A percentile compares a stretch with the other conserved stretches of the same genome.
Conservation (phyloP, 2,329 filamentous ascomycete genomes). For the Aspergillus novofumigatus region DNA sequence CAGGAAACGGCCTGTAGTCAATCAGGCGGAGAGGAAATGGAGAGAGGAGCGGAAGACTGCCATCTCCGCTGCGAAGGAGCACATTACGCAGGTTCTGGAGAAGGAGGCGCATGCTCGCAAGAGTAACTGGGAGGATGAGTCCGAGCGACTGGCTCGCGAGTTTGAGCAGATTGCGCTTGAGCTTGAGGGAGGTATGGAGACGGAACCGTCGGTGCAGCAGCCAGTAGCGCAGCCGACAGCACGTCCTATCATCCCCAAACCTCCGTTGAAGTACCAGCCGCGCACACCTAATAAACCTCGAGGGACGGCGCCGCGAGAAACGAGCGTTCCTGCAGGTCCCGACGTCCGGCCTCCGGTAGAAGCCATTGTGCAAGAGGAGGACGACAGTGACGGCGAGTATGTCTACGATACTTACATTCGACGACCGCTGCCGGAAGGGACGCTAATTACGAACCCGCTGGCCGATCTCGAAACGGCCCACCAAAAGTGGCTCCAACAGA, state of each 20-base stretch:
- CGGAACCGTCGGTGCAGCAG: background rate
- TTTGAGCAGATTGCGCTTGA: constrained; percentile 42
- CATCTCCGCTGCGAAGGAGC: constrained; percentile 33
- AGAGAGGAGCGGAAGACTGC: constrained; percentile 30
- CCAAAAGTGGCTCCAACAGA: constrained; percentile 21
- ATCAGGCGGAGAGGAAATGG: constrained; percentile 38
- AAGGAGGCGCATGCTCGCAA: constrained; percentile 34
- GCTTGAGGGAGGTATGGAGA: constrained; percentile 31
- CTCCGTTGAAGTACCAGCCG: constrained; percentile 35
- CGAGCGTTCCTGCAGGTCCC: constrained; percentile 2
- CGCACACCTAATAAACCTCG: constrained; percentile 29
- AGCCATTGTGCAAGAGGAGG: constrained; percentile 23
- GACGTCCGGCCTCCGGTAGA: constrained; percentile 3
- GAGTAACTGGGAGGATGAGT: constrained; percentile 40
- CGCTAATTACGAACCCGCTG: constrained; percentile 34
- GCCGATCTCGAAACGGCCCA: constrained; percentile 25
- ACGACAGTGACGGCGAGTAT: constrained; percentile 50
- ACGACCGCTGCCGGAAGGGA: constrained; percentile 35
- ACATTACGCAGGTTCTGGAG: constrained; percentile 31
- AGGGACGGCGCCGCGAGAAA: constrained; percentile 2
- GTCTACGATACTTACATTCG: constrained; percentile 61
- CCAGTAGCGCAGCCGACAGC: constrained; percentile 4
- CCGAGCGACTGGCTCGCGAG: constrained; percentile 39
- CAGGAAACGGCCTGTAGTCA: constrained; percentile 39
- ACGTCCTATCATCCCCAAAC: constrained; percentile 19